Base-by-base conservation (phyloP, 2,329 filamentous ascomycete species). In the Geosmithia putterillii region DNA sequence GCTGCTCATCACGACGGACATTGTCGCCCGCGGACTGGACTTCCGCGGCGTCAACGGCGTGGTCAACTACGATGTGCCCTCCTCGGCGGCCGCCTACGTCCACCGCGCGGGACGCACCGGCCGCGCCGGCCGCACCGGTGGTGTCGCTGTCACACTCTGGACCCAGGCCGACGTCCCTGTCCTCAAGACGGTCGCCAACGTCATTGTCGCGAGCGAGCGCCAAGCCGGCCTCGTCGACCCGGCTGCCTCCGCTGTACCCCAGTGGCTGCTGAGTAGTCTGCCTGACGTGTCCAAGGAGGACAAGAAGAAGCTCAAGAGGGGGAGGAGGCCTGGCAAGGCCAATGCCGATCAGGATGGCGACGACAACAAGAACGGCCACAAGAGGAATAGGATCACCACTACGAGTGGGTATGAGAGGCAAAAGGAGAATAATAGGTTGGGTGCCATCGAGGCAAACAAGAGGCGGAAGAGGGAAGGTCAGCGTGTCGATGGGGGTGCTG, bases 1-100 rank as follows among this genome's bases (percentile, higher is more conserved):
- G 92, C 80, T 96, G 7, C 73, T 98, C 32, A 92, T 98, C 58
- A 96, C 92, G 0, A 98, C 92, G 0, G 92, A 98, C 57, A 76
- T 98, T 7, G 71, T 98, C 10, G 84, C 89, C 15, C 84, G 92
- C 28, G 92, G 92, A 18, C 81, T 98, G 36, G 92, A 98, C 62
- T 95, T 98, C 66, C 80, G 85, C 8, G 92, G 92, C 41, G 81
- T 98, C 49, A 95, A 95, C 55, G 88, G 89, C 39, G 89, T 98
- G 0, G 85, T 98, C 42, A 98, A 96, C 64, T 98, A 95, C 64
- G 92, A 98, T 60, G 87, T 95, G 8, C 92, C 92, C 0, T 86
- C 82, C n/a, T 89, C 85, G 0, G 83, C 84, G 5, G 90, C 89
- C 0, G 80, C 79, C 1, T 98, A 98, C 57, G 84, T 98, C 7